Evolutionary conservation across 441 rosid species (phyloP).

Genomic region (Metrosideros polymorpha): DNA sequence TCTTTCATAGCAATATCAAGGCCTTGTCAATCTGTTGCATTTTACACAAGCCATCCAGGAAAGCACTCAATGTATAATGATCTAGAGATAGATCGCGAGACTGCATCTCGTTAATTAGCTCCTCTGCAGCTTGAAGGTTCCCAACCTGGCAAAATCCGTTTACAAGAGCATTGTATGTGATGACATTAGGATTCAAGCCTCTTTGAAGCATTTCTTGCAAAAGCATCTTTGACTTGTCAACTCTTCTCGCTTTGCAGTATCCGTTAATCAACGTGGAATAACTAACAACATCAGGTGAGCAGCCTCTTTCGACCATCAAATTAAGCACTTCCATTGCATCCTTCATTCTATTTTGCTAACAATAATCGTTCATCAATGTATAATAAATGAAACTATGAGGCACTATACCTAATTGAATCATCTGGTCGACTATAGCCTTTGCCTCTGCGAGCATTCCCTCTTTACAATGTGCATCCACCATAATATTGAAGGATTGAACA

Average conservation of each 20-base stretch:
- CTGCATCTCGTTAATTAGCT: neutral
- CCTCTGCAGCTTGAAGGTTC: too few species aligned
- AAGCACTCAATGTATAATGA: neutral
- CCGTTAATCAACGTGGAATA: neutral
- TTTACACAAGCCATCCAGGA: neutral
- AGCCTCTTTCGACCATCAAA: neutral
- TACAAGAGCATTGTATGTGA: too few species aligned
- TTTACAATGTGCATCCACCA: neutral
- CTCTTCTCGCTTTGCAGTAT: neutral
- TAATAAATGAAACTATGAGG: accelerated
- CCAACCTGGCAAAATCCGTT: too few species aligned
- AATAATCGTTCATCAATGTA: neutral
- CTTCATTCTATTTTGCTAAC: neutral
- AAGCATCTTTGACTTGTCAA: neutral
- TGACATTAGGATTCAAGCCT: too few species aligned
- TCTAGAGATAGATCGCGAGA: neutral
- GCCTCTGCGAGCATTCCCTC: neutral
- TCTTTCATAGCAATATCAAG: neutral
- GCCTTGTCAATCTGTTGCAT: neutral
- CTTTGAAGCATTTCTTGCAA: neutral
- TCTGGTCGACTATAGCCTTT: neutral
- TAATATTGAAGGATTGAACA: neutral
- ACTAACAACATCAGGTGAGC: neutral
- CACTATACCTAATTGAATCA: neutral
- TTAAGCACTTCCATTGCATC: neutral